Evolutionary conservation across 2,329 filamentous ascomycete genomes (phyloP).

Genomic region (Aspergillus pseudoterreus): DNA sequence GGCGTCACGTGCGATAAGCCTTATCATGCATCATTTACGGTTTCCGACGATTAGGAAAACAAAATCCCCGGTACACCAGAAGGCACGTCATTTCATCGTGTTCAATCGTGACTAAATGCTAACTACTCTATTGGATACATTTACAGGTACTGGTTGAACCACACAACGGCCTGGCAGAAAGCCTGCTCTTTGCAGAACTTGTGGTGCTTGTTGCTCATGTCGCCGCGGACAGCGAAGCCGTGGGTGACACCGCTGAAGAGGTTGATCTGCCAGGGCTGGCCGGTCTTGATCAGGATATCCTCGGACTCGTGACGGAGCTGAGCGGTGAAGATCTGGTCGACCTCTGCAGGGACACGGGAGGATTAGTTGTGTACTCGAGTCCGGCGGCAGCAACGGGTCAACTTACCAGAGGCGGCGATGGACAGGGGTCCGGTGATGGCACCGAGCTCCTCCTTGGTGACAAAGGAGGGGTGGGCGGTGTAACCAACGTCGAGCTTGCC

Average conservation of each 20-base stretch:
- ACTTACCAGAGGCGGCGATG: conserved; percentile 55
- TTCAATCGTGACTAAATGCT: conserved; percentile 9
- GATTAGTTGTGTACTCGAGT: conserved; percentile 4
- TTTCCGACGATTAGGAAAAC: too few species aligned
- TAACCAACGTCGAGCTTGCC: conserved; percentile 66
- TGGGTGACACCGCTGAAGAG: conserved; percentile 69
- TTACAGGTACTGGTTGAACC: conserved; percentile 66
- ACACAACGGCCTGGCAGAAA: conserved; percentile 70
- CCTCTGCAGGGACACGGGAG: conserved; percentile 42
- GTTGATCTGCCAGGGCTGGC: conserved; percentile 69
- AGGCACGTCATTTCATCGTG: conserved; percentile 1
- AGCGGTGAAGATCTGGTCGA: conserved; percentile 61
- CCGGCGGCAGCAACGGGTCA: neutral
- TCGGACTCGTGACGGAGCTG: conserved; percentile 64
- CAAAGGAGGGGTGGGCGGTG: conserved; percentile 73
- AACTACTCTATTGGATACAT: conserved; percentile 1
- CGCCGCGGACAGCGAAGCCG: conserved; percentile 70
- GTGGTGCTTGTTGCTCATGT: conserved; percentile 54
- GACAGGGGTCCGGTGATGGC: conserved; percentile 65
- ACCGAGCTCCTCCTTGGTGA: conserved; percentile 63
- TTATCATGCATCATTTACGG: conserved; percentile 1
- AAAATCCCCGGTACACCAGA: too few species aligned
- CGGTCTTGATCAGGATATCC: conserved; percentile 56
- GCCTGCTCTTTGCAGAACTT: conserved; percentile 77
- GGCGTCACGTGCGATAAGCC: conserved; percentile 13